Percentiles rank a stretch among this genome's conserved stretches.
Conservation (phyloP, 2,329 filamentous ascomycete genomes). For the Colletotrichum sp. region DNA sequence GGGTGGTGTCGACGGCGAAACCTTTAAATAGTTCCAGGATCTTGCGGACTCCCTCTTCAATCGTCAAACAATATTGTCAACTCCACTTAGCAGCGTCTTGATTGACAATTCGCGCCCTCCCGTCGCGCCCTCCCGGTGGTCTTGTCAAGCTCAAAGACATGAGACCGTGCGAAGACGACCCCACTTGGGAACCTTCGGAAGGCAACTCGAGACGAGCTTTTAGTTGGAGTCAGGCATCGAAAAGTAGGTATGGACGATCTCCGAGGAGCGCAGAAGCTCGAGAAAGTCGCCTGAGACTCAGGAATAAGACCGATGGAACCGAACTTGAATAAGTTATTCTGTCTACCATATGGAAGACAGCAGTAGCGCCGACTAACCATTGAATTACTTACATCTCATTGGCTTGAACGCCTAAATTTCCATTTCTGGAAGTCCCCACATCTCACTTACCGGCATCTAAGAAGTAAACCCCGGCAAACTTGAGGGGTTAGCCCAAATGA, state of each 20-base stretch:
- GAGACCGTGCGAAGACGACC: background rate
- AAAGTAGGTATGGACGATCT: background rate
- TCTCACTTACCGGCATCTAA: background rate
- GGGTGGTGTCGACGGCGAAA: background rate
- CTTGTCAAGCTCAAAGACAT: background rate
- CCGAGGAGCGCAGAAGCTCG: background rate
- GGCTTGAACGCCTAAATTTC: background rate
- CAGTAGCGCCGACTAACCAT: background rate
- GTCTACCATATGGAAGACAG: background rate
- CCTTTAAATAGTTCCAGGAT: background rate
- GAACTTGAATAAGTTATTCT: background rate
- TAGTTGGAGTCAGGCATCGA: background rate
- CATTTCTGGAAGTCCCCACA: background rate
- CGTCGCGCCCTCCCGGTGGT: background rate
- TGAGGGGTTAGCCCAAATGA: background rate
- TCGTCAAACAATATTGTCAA: background rate
- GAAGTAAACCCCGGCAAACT: background rate
- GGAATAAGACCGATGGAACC: background rate
- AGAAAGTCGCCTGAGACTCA: background rate
- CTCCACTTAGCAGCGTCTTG: background rate
- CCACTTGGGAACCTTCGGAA: background rate
- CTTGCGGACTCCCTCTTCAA: background rate
- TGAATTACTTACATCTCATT: background rate
- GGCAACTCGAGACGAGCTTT: background rate
- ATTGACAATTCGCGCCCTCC: background rate